These are phyloP conservation scores for Glebionis coronaria DNA, from an alignment of 129 eudicot species.

Conservation along the genomic window DNA sequence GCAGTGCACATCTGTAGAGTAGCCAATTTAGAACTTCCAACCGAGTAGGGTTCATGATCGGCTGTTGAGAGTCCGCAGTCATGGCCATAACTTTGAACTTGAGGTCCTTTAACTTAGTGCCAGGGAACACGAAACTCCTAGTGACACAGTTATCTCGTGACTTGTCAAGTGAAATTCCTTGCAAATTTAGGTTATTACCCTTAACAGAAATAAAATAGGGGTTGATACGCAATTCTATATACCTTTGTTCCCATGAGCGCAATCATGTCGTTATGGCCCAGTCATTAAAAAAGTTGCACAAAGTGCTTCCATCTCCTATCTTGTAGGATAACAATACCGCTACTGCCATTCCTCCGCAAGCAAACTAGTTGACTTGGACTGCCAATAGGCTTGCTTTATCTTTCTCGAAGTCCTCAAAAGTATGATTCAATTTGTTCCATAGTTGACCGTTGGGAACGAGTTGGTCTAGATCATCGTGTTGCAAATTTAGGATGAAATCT, in stretches of 20 bases:
- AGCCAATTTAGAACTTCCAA: constrained; percentile 27
- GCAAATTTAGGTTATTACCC: not conserved
- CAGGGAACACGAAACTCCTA: constrained; percentile 11
- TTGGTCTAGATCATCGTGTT: constrained; percentile 26
- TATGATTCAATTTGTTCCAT: constrained; percentile 14
- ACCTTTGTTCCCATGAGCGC: not conserved
- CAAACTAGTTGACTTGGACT: constrained; percentile 17
- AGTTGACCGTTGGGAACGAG: constrained; percentile 3
- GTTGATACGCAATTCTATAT: not conserved
- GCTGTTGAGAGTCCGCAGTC: not conserved
- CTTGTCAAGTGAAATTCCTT: not conserved
- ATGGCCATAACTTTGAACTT: constrained; percentile 8
- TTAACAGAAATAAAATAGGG: constrained; percentile 5
- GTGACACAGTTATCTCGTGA: constrained; percentile 6
- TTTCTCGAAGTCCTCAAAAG: not conserved
- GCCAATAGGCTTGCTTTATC: constrained; percentile 2
- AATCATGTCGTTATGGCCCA: constrained; percentile 21
- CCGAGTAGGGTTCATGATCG: constrained; percentile 23
- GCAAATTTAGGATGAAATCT: constrained; percentile 8
- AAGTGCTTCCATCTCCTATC: constrained; percentile 22
- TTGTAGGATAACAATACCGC: constrained; percentile 13
- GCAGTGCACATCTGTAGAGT: constrained; percentile 19
- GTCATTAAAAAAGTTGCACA: constrained; percentile 7
- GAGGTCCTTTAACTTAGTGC: constrained; percentile 7
- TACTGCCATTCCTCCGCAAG: constrained; percentile 22